Evolutionary conservation across 176 grass and related monocot species (phyloP).

Genomic region (Phoenix roebelenii): DNA sequence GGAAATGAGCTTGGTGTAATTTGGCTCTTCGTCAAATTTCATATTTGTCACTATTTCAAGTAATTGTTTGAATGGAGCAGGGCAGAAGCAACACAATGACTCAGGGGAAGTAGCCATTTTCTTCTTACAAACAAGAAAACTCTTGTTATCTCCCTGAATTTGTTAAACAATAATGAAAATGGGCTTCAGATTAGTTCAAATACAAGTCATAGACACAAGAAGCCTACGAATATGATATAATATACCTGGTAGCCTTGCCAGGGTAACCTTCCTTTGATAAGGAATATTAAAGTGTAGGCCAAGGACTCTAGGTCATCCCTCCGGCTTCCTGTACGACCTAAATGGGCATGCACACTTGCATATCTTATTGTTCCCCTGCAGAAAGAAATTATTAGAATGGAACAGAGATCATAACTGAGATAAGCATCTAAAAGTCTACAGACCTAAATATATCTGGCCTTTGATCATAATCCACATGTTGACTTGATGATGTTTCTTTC

Average conservation of each 20-base stretch:
- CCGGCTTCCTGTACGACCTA: constrained; percentile 90
- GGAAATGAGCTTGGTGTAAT: constrained; percentile 86
- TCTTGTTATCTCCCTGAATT: constrained; percentile 92
- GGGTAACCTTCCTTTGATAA: constrained; percentile 90
- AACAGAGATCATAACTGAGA: constrained; percentile 1
- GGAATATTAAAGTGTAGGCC: constrained; percentile 89
- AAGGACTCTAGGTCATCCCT: constrained; percentile 97
- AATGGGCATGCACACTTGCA: constrained; percentile 97
- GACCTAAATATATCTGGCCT: constrained; percentile 96
- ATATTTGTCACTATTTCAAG: constrained; percentile 92
- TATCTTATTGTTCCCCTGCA: constrained; percentile 95
- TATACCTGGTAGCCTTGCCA: constrained; percentile 98
- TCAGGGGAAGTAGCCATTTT: constrained; percentile 97
- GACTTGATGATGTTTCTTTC: constrained; percentile 78
- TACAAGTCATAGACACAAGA: constrained; percentile 2
- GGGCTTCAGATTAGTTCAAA: background rate
- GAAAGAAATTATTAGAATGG: constrained; percentile 4
- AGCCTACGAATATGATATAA: too few species aligned
- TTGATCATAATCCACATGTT: constrained; percentile 97
- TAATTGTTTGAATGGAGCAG: constrained; percentile 82
- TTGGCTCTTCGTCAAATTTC: constrained; percentile 99
- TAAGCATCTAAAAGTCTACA: constrained; percentile 7
- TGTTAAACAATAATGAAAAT: constrained; percentile 24
- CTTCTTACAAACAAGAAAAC: constrained; percentile 99
- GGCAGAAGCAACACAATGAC: constrained; percentile 75